Evolutionary conservation across 495 filamentous ascomycete species (phyloP).

Genomic region (Choiromyces venosus): DNA sequence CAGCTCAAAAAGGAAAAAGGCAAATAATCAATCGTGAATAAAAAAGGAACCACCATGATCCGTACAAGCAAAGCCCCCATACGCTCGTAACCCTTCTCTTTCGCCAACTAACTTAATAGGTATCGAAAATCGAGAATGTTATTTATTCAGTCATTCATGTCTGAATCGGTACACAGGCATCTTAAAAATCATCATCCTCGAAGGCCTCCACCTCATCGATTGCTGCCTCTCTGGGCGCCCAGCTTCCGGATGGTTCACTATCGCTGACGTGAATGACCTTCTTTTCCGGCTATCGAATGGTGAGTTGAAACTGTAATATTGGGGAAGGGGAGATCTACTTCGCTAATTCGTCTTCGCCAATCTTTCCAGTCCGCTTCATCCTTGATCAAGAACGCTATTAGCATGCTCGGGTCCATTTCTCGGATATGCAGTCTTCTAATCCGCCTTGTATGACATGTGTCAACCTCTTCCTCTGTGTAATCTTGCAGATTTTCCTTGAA

Average conservation of each 20-base stretch:
- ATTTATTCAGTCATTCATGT: not conserved
- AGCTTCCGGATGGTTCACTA: conserved; percentile 53
- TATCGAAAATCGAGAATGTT: not conserved
- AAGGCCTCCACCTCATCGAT: conserved; percentile 87
- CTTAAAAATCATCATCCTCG: conserved; percentile 57
- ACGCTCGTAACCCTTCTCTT: not conserved
- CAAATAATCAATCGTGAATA: not conserved
- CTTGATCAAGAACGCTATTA: conserved; percentile 88
- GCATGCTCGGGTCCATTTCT: conserved; percentile 98
- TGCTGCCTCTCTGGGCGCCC: conserved; percentile 61
- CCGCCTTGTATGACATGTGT: conserved; percentile 80
- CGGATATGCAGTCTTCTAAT: conserved; percentile 73
- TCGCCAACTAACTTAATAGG: not conserved
- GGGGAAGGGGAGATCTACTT: conserved; percentile 28
- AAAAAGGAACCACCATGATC: not conserved
- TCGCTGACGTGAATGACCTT: conserved; percentile 76
- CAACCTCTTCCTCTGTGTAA: conserved; percentile 66
- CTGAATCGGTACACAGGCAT: not conserved
- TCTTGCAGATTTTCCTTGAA: conserved; percentile 56
- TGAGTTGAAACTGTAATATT: conserved; percentile 17
- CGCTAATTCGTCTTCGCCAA: conserved; percentile 62
- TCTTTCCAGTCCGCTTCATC: conserved; percentile 75
- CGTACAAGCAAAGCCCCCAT: not conserved
- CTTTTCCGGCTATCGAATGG: conserved; percentile 64
- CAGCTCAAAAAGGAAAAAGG: too few relatives aligned